These are phyloP conservation scores for Komagataea norvegica DNA, from an alignment of 1,139 yeast species.

Conservation along the genomic window DNA sequence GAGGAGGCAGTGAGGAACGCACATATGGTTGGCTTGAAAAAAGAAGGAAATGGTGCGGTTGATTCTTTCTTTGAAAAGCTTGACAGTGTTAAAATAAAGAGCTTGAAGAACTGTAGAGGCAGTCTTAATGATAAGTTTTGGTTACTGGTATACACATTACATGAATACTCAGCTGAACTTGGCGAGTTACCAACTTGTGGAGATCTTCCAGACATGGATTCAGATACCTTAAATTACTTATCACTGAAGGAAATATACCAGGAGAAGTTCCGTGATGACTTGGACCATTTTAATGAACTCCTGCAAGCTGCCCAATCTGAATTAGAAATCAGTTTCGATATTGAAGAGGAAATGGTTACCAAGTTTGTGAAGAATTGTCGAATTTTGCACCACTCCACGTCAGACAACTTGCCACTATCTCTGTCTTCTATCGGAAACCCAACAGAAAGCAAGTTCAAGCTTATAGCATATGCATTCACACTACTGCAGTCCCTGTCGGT, in stretches of 20 bases:
- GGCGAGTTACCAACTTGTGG: slow-evolving; percentile 66
- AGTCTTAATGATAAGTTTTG: slow-evolving; percentile 44
- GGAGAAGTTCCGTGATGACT: slow-evolving; percentile 52
- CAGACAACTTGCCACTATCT: background rate
- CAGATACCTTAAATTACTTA: slow-evolving; percentile 63
- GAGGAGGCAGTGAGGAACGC: slow-evolving; percentile 60
- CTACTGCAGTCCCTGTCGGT: background rate
- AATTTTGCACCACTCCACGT: slow-evolving; percentile 3
- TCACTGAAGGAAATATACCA: slow-evolving; percentile 54
- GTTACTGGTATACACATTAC: slow-evolving; percentile 55
- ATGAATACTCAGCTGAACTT: slow-evolving; percentile 42
- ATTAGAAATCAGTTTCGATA: slow-evolving; percentile 10
- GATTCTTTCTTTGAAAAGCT: slow-evolving; percentile 12
- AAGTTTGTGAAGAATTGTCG: slow-evolving; percentile 8
- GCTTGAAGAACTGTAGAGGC: slow-evolving; percentile 3
- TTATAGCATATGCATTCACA: slow-evolving; percentile 4
- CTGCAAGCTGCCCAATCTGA: background rate
- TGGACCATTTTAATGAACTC: slow-evolving; percentile 34
- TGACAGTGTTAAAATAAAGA: slow-evolving; percentile 3
- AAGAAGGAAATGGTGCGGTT: background rate
- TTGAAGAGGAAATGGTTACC: slow-evolving; percentile 35
- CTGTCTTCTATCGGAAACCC: background rate
- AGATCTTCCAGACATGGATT: slow-evolving; percentile 82
- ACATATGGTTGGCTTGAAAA: slow-evolving; percentile 5
- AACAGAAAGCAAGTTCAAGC: slow-evolving; percentile 5